These are phyloP conservation scores for Cercis canadensis DNA, from an alignment of 306 rosid species.

Conservation along the genomic window DNA sequence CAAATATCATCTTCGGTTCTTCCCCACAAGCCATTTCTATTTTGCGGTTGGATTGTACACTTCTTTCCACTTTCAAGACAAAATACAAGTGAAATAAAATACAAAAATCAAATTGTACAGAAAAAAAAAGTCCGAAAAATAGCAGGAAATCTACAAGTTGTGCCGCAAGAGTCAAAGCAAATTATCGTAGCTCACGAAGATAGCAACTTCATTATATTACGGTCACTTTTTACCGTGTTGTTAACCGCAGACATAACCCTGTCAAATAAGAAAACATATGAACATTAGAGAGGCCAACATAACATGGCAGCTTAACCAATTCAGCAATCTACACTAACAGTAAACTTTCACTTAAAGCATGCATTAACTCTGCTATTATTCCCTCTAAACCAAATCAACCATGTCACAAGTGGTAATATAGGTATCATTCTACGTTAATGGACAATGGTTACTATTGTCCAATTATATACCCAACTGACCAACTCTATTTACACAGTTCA, in stretches of 20 bases:
- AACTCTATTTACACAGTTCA: constrained; percentile 25
- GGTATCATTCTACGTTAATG: neutral
- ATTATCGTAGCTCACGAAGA: constrained; percentile 42
- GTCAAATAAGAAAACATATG: constrained; percentile 38
- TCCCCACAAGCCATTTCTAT: constrained; percentile 30
- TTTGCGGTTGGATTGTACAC: constrained; percentile 58
- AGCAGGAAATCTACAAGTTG: constrained; percentile 55
- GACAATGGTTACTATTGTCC: constrained; percentile 14
- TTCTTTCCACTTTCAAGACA: constrained; percentile 46
- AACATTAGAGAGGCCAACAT: constrained; percentile 41
- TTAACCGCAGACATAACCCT: constrained; percentile 48
- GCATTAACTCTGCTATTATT: constrained; percentile 24
- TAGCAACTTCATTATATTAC: constrained; percentile 40
- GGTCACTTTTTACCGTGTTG: constrained; percentile 30
- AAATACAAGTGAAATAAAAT: constrained; percentile 47
- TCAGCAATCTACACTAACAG: constrained; percentile 2
- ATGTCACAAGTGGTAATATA: constrained; percentile 16
- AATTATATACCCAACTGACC: too few species aligned
- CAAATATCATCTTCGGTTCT: constrained; percentile 29
- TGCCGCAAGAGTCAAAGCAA: constrained; percentile 47
- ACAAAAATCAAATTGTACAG: constrained; percentile 41
- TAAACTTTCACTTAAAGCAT: constrained; percentile 1
- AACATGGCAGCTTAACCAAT: constrained; percentile 15
- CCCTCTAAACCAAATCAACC: constrained; percentile 30
- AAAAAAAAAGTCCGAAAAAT: constrained; percentile 4